These are phyloP conservation scores for Drechslerella dactyloides DNA, from an alignment of 2,329 filamentous ascomycete genomes.

Conservation along the genomic window DNA sequence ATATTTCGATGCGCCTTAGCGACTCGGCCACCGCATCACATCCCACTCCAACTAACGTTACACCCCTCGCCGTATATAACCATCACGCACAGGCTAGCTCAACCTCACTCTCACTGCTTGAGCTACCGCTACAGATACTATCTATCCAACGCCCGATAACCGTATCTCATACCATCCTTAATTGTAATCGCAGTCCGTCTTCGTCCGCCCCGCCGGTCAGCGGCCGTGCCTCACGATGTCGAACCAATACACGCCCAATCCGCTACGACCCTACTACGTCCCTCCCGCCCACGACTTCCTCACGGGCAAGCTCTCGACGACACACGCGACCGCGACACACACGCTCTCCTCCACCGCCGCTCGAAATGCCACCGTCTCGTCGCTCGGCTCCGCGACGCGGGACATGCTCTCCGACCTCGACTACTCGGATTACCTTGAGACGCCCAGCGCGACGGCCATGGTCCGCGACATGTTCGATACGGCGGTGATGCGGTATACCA, in stretches of 20 bases:
- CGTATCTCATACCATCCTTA: not conserved
- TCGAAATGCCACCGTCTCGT: conserved; percentile 59
- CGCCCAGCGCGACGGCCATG: conserved; percentile 75
- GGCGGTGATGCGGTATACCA: conserved; percentile 88
- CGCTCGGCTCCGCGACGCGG: conserved; percentile 59
- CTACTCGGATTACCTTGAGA: conserved; percentile 83
- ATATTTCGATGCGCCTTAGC: conserved; percentile 34
- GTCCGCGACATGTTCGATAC: conserved; percentile 80
- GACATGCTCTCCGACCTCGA: conserved; percentile 89
- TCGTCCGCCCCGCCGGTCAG: not conserved
- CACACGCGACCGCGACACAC: conserved; percentile 55
- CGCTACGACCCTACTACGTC: conserved; percentile 74
- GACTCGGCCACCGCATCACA: no score
- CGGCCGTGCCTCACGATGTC: conserved; percentile 51
- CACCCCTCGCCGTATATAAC: conserved; percentile 18
- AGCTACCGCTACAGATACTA: not conserved
- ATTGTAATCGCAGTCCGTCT: no score
- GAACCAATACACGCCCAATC: conserved; percentile 64
- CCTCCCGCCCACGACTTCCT: conserved; percentile 65
- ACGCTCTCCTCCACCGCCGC: conserved; percentile 61
- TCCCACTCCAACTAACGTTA: no score
- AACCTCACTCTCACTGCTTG: not conserved
- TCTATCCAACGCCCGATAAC: not conserved
- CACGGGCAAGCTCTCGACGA: conserved; percentile 57
- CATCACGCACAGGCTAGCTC: not conserved